Evolutionary conservation across 805 yeast species (phyloP), one percentile per base, ranked within the genome.

Genomic region (Yarrowia yakushimensis): DNA sequence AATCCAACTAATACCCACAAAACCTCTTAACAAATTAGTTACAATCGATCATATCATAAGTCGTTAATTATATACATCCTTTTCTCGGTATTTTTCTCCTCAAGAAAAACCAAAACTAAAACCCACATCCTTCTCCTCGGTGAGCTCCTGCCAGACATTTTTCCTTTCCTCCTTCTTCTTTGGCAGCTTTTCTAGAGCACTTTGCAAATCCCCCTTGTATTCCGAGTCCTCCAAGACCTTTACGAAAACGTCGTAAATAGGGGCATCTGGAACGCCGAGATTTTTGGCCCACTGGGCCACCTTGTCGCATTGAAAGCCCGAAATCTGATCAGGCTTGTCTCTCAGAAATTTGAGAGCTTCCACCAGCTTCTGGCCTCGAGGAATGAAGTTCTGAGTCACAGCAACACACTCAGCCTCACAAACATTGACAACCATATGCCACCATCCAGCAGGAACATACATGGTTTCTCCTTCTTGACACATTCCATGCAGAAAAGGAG

Each of bases 391-490:
- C 66, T 90, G 96, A 0, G 97, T 91, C 68, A 91, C 74, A 0
- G 97, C 97, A 18, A 91, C 85, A 42, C 71, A 64, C 27, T 70
- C 72, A 70, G 87, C 90, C 3, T 55, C 61, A 7, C 48, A 39
- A 12, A 91, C 69, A 68, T 91, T 91, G n/a, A 91, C 88, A 30
- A 92, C 97, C 50, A 85, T 78, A 77, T 91, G 97, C 97, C 97
- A 91, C 97, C 97, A 91, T 0, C 96, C 96, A n/a, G 91, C 81
- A 3, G 97, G 97, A 8, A 91, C 97, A 71, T 87, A 84, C 79
- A 90, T 82, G 65, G 90, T 86, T 71, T 92, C 96, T 6, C 92
- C 93, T 0, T 90, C 87, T 66, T 83, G 84, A 0, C 96, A 87
- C 13, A 91, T 77, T 0, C 90, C 94, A 20, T 91, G 83, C 20